Percentiles rank a stretch among this genome's conserved stretches.
These are phyloP conservation scores for Stagonosporopsis tanaceti DNA, from an alignment of 2,329 filamentous ascomycete genomes.

Conservation along the genomic window DNA sequence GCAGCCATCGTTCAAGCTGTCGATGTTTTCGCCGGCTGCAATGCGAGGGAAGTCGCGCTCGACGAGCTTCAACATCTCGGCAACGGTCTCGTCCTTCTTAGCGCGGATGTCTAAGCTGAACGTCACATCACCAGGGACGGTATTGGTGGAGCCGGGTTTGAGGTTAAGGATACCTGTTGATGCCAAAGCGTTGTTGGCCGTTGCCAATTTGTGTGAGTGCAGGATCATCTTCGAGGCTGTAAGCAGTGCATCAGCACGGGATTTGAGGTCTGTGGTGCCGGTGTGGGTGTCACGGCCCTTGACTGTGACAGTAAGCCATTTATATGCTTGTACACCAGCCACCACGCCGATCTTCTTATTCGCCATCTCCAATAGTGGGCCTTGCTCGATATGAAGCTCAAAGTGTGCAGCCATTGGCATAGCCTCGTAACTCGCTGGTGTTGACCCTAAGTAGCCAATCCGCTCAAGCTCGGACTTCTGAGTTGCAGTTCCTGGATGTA, in stretches of 20 bases:
- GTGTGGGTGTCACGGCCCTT: slow-evolving; percentile 75
- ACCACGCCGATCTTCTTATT: slow-evolving; percentile 73
- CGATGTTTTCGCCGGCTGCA: slow-evolving; percentile 64
- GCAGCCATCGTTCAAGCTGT: slow-evolving; percentile 54
- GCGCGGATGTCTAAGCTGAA: slow-evolving; percentile 75
- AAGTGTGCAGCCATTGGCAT: slow-evolving; percentile 79
- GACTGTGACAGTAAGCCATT: slow-evolving; percentile 75
- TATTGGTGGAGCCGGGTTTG: slow-evolving; percentile 75
- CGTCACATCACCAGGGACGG: slow-evolving; percentile 71
- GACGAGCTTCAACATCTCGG: slow-evolving; percentile 65
- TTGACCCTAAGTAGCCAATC: slow-evolving; percentile 72
- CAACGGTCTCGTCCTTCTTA: slow-evolving; percentile 63
- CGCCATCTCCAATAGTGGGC: slow-evolving; percentile 73
- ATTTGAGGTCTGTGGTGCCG: slow-evolving; percentile 73
- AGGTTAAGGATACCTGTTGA: slow-evolving; percentile 74
- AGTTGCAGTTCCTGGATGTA: slow-evolving; percentile 66
- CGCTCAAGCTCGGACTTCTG: slow-evolving; percentile 74
- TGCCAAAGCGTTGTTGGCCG: slow-evolving; percentile 67
- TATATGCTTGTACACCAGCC: slow-evolving; percentile 76
- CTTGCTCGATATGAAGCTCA: slow-evolving; percentile 86
- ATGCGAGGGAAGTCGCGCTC: slow-evolving; percentile 67
- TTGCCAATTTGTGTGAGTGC: slow-evolving; percentile 69
- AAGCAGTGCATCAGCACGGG: slow-evolving; percentile 73
- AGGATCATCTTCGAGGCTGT: slow-evolving; percentile 73
- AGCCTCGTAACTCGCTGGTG: slow-evolving; percentile 64